Conservation (phyloP, 306 rosid genomes). For the Casuarina cunninghamiana region DNA sequence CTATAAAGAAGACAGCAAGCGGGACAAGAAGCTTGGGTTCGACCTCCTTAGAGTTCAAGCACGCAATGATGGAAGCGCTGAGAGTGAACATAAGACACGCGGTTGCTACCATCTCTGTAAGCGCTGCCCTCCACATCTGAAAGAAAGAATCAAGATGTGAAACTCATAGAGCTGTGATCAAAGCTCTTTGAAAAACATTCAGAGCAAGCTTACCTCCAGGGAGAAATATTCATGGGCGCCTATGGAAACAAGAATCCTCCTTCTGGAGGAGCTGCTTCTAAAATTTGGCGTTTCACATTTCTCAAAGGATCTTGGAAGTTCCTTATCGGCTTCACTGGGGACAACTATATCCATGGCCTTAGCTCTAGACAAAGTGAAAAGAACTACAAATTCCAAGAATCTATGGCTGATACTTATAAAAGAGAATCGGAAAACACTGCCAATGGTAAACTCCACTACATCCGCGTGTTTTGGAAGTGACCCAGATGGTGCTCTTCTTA, state of each 20-base stretch:
- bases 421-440: too few relatives aligned
- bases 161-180: too few relatives aligned
- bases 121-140: slow-evolving; percentile 71
- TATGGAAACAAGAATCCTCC: slow-evolving; percentile 33
- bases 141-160: not conserved
- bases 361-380: not conserved
- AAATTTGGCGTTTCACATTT: not conserved
- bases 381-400: too few relatives aligned
- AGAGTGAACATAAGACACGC: slow-evolving; percentile 49
- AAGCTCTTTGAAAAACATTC: too few relatives aligned
- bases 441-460: too few relatives aligned
- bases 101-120: slow-evolving; percentile 66
- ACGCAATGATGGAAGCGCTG: slow-evolving; percentile 53
- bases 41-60: slow-evolving; percentile 51
- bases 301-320: not conserved
- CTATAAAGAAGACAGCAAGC: slow-evolving; percentile 56
- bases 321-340: not conserved
- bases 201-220: slow-evolving; percentile 32
- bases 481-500: too few relatives aligned
- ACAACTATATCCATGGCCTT: not conserved
- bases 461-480: too few relatives aligned
- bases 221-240: slow-evolving; percentile 48
- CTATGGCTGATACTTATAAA: too few relatives aligned
- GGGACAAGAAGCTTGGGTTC: slow-evolving; percentile 68
- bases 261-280: slow-evolving; percentile 15